Conservation (phyloP, 169 alveolate species). For the Plasmodium inui region DNA sequence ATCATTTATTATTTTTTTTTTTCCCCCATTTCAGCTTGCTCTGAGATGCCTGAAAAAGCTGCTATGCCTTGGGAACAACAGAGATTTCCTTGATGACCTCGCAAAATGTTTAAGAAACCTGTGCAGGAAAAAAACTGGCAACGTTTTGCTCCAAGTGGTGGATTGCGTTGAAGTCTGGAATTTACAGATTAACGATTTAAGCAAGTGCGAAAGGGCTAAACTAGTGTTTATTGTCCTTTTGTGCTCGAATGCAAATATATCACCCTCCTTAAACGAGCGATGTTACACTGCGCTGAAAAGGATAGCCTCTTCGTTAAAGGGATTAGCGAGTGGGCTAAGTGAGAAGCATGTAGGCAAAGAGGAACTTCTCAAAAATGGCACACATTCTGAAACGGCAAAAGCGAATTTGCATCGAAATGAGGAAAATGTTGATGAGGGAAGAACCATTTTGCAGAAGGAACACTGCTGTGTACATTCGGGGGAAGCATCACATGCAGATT, state of each 20-base stretch:
- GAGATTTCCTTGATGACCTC: constrained; percentile 20
- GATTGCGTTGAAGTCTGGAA: constrained; percentile 56
- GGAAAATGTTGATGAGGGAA: not conserved
- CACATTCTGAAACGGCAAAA: not conserved
- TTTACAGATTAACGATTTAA: constrained; percentile 57
- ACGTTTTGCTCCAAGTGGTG: constrained; percentile 23
- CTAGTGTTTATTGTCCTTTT: constrained; percentile 43
- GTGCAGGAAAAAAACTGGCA: constrained; percentile 10
- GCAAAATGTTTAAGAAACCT: constrained; percentile 39
- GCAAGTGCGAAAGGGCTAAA: constrained; percentile 40
- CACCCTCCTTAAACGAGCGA: constrained; percentile 19
- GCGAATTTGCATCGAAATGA: not conserved
- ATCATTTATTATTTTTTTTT: constrained; percentile 6
- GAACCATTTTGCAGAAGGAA: not conserved
- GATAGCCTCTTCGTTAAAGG: constrained; percentile 14
- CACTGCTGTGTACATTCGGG: not conserved
- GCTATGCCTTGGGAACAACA: constrained; percentile 3
- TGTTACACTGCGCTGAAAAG: constrained; percentile 20
- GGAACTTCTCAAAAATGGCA: not conserved
- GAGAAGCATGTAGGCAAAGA: not conserved
- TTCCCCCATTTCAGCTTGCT: constrained; percentile 11
- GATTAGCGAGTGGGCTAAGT: not conserved
- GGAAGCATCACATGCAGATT: not conserved
- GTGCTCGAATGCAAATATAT: constrained; percentile 23
- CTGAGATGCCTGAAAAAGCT: constrained; percentile 39